Percentiles rank a stretch among this genome's conserved stretches.
phyloP scores from a whole-genome alignment of 73 alveolate species.

The Effrenium voratum region DNA sequence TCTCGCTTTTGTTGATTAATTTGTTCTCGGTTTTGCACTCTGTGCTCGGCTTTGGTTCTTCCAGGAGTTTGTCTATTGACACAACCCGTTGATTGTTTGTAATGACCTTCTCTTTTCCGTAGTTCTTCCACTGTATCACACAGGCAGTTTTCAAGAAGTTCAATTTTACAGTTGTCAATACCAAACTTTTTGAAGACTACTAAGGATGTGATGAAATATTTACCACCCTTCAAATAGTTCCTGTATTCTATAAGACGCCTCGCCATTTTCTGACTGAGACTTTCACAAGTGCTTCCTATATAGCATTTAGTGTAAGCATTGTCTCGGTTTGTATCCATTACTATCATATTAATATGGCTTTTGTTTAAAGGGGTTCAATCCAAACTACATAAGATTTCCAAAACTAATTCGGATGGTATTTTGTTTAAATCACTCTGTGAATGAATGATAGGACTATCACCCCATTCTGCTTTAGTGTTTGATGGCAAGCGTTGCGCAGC shows the following conservation, averaged over 20 bases:
- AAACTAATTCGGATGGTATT: no score
- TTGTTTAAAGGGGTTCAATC: no score
- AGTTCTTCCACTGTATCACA: background rate
- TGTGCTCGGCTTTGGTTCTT: background rate
- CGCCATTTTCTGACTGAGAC: constrained; percentile 22
- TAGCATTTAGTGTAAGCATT: no score
- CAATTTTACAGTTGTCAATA: constrained; percentile 15
- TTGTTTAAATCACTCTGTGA: no score
- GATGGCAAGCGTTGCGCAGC: no score
- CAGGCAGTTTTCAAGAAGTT: background rate
- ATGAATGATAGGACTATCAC: no score
- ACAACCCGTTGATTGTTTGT: background rate
- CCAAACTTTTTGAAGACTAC: background rate
- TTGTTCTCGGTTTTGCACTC: background rate
- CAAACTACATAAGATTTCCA: no score
- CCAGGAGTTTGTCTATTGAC: background rate
- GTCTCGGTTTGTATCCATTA: no score
- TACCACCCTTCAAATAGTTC: background rate
- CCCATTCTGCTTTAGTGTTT: no score
- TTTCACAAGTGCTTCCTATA: no score
- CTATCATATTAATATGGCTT: no score
- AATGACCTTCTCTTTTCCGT: background rate
- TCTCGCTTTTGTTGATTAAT: background rate
- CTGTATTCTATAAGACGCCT: background rate
- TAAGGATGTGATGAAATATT: background rate